These are phyloP conservation scores for Penicillium chermesinum DNA, from an alignment of 495 filamentous ascomycete species.

Conservation along the genomic window DNA sequence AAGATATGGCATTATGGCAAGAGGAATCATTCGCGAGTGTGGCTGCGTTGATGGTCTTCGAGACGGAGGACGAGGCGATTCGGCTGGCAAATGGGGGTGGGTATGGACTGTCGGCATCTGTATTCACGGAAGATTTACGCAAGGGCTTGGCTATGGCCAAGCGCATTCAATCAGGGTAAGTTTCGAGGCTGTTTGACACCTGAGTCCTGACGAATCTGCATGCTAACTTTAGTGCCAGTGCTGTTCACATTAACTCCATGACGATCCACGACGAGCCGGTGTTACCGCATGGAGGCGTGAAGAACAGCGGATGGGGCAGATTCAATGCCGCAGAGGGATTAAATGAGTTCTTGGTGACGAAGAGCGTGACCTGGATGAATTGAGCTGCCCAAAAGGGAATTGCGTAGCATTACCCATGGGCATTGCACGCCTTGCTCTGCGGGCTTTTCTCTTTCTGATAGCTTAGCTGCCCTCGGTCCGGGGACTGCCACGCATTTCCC, in stretches of 20 bases:
- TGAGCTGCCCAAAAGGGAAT: neutral
- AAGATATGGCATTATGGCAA: constrained; percentile 73
- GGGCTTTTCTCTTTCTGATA: too few species aligned
- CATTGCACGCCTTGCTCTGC: too few species aligned
- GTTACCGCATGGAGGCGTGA: constrained; percentile 79
- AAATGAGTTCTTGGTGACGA: constrained; percentile 74
- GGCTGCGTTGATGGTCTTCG: constrained; percentile 46
- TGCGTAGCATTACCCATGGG: neutral
- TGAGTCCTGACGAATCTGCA: neutral
- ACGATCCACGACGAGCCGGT: constrained; percentile 77
- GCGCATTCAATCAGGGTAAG: constrained; percentile 44
- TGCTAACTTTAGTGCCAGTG: constrained; percentile 26
- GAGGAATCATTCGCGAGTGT: constrained; percentile 76
- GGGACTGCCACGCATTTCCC: neutral
- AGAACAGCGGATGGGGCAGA: constrained; percentile 75
- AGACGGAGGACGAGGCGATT: constrained; percentile 44
- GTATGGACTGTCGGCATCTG: constrained; percentile 43
- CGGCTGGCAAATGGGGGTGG: constrained; percentile 43
- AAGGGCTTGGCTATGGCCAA: constrained; percentile 40
- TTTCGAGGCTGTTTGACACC: neutral
- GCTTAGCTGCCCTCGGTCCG: too few species aligned
- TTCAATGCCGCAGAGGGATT: constrained; percentile 53
- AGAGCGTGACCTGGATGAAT: constrained; percentile 72
- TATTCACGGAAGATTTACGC: constrained; percentile 44
- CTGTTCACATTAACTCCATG: constrained; percentile 87